Base-by-base conservation (phyloP, 768 basidiomycete genomes). In the Leccinum broughii region DNA sequence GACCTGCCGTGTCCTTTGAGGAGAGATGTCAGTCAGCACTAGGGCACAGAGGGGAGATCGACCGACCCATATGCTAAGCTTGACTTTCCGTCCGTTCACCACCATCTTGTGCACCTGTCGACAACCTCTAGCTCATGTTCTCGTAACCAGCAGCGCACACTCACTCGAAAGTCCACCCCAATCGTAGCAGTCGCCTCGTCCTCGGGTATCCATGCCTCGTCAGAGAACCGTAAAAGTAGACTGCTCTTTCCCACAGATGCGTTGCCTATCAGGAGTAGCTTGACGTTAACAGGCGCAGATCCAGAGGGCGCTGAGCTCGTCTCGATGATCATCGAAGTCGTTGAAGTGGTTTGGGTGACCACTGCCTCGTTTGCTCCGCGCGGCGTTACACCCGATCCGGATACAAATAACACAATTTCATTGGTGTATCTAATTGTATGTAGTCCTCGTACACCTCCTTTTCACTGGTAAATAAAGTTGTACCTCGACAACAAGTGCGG, bases 41-140 rank as follows among this genome's bases (percentile, higher is more conserved):
- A 24, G 35, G n/a, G 15, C 13, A 15, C 8, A 20, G 44, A 26
- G 20, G 7, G 22, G 1, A 41, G 26, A 24, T 54, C 17, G n/a
- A 75, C 88, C 62, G 66, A 96, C 95, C 97, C 97, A 99, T 75
- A 98, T 96, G 58, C 91, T 94, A 17, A 99, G 79, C 77, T 98
- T 98, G 65, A 93, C 90, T 68, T 84, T 91, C 80, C 83, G 88
- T 58, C 90, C 87, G 55, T 86, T 85, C 53, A 92, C 81, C 24
- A 89, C 86, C 91, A 94, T 91, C 80, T 90, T 93, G 73, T 92
- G 91, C 28, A 93, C 89, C 91, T 90, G 72, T 55, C 61, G 8
- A 46, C 44, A 20, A 9, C 44, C 44, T 46, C 20, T 0, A 46
- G 44, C 5, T 46, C 44, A 46, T 46, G n/a, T 20, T 13, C 9